A percentile compares a stretch with the other conserved stretches of the same genome.
These are phyloP conservation scores for Saccharomyces hybrid DNA, from an alignment of 1,139 yeast species.

Conservation along the genomic window DNA sequence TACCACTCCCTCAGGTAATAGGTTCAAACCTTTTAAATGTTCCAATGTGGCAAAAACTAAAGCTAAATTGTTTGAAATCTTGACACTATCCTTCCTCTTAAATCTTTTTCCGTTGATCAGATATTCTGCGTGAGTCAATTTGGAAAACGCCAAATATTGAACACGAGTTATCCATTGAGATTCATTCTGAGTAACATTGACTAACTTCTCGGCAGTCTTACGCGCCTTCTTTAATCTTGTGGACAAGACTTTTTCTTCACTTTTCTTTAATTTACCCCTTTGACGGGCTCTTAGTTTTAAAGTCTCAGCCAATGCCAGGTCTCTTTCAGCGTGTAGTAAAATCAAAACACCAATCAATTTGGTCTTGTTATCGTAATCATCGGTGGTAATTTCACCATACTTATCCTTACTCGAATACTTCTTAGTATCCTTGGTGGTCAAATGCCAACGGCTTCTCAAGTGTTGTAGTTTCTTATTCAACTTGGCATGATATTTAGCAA, in stretches of 20 bases:
- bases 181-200: constrained; percentile 37
- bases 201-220: constrained; percentile 38
- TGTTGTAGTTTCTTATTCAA: constrained; percentile 27
- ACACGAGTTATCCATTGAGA: constrained; percentile 34
- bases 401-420: constrained; percentile 24
- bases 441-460: constrained; percentile 26
- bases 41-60: constrained; percentile 21
- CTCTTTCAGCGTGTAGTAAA: constrained; percentile 28
- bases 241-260: constrained; percentile 42
- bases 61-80: constrained; percentile 20
- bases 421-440: constrained; percentile 27
- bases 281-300: constrained; percentile 25
- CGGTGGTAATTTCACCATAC: constrained; percentile 16
- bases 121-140: constrained; percentile 49
- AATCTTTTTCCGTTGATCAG: constrained; percentile 37
- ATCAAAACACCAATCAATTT: constrained; percentile 26
- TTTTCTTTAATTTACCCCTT: constrained; percentile 26
- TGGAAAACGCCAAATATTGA: constrained; percentile 54
- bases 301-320: constrained; percentile 25
- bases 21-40: constrained; percentile 11
- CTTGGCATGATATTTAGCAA: constrained; percentile 25
- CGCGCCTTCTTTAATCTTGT: constrained; percentile 65
- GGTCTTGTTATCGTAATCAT: constrained; percentile 24
- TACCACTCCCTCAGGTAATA: constrained; percentile 11
- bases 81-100: constrained; percentile 40